Percentiles rank a stretch among this genome's conserved stretches.
Evolutionary conservation across 1,284 basidiomycete genomes (phyloP).

Genomic region (Microbotryum scabiosae): DNA sequence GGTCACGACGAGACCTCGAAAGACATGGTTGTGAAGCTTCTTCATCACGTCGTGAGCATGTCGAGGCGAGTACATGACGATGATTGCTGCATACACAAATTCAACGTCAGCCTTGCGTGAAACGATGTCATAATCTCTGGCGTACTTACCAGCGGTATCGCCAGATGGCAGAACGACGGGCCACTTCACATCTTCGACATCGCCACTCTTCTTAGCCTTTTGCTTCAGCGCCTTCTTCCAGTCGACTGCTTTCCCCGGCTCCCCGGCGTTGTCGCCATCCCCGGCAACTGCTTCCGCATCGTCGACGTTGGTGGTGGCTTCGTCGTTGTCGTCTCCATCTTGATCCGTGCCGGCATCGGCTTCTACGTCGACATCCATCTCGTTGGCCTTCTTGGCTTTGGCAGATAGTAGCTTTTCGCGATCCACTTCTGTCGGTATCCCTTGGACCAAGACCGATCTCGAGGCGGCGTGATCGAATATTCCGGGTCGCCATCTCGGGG

Average conservation of each 20-base stretch:
- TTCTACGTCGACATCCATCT: constrained; percentile 27
- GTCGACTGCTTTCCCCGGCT: constrained; percentile 29
- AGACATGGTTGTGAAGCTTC: constrained; percentile 87
- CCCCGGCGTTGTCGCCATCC: constrained; percentile 43
- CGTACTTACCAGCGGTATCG: constrained; percentile 19
- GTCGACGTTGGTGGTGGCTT: not conserved
- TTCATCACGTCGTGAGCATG: constrained; percentile 58
- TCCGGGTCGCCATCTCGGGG: constrained; percentile 16
- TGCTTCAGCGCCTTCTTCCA: constrained; percentile 71
- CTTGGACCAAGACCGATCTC: constrained; percentile 34
- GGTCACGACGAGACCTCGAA: constrained; percentile 78
- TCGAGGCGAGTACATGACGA: constrained; percentile 62
- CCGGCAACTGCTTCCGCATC: constrained; percentile 40
- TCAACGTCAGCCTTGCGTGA: constrained; percentile 33
- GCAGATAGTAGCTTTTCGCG: constrained; percentile 15
- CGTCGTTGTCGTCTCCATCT: constrained; percentile 40
- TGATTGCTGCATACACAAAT: constrained; percentile 51
- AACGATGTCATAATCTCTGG: constrained; percentile 1
- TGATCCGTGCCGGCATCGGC: constrained; percentile 42
- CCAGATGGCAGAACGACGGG: constrained; percentile 26
- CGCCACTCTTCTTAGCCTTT: constrained; percentile 59
- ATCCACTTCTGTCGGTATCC: constrained; percentile 22
- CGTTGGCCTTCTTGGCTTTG: constrained; percentile 2
- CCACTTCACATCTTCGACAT: constrained; percentile 29
- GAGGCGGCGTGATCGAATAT: constrained; percentile 19